phyloP scores from a whole-genome alignment of 2,329 filamentous ascomycete species.

The Hortaea sp. region DNA sequence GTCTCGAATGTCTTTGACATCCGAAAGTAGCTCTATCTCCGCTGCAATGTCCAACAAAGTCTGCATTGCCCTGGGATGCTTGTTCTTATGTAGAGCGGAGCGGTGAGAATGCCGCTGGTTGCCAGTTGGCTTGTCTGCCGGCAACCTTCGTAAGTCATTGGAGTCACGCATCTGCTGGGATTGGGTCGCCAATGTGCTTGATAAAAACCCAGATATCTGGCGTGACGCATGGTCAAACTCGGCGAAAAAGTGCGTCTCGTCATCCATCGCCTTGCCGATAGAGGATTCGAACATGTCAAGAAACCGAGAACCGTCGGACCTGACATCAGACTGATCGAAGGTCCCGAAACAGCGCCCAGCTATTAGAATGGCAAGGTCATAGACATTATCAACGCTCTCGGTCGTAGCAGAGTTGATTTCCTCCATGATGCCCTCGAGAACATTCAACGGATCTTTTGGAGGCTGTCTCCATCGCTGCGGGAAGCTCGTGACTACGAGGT shows the following conservation, averaged over 20 bases:
- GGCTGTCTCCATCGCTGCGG: constrained; percentile 51
- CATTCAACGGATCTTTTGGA: constrained; percentile 52
- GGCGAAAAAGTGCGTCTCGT: constrained; percentile 41
- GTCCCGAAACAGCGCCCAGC: constrained; percentile 34
- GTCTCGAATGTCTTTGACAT: constrained; percentile 58
- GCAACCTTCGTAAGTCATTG: not conserved
- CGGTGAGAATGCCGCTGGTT: not conserved
- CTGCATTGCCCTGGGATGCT: constrained; percentile 35
- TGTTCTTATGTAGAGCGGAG: not conserved
- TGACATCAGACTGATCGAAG: constrained; percentile 44
- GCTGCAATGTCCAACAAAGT: constrained; percentile 49
- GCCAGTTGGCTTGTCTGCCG: constrained; percentile 36
- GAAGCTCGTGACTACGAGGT: constrained; percentile 51
- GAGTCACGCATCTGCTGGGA: not conserved
- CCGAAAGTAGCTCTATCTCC: constrained; percentile 51
- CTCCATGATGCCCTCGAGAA: constrained; percentile 53
- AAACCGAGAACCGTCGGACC: constrained; percentile 52
- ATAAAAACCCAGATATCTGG: constrained; percentile 34
- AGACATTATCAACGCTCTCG: constrained; percentile 49
- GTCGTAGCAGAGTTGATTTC: constrained; percentile 55
- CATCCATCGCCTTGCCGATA: constrained; percentile 42
- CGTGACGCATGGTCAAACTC: constrained; percentile 50
- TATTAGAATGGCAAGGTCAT: constrained; percentile 54
- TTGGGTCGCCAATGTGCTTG: not conserved
- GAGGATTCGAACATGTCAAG: constrained; percentile 58